These are phyloP conservation scores for Penicillium fuscoglaucum DNA, from an alignment of 2,329 filamentous ascomycete genomes.

Conservation along the genomic window DNA sequence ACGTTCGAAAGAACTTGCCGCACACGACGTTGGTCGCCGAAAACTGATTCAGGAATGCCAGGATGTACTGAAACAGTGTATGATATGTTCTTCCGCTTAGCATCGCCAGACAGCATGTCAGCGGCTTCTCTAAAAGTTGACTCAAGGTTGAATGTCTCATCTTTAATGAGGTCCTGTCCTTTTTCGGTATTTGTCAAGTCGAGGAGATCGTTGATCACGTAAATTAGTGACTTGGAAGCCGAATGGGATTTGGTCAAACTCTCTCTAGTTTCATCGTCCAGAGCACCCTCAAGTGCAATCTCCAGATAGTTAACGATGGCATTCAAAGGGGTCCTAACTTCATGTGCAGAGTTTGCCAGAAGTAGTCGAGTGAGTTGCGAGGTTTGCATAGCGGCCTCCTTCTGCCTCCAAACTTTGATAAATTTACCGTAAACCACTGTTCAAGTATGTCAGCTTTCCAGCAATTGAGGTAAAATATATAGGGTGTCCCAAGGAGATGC, in stretches of 20 bases:
- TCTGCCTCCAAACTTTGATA: conserved; percentile 90
- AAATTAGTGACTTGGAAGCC: conserved; percentile 87
- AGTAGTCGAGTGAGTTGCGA: conserved; percentile 77
- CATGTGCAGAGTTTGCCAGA: conserved; percentile 84
- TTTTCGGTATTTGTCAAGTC: conserved; percentile 88
- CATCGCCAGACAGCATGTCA: conserved; percentile 70
- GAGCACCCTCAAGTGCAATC: conserved; percentile 76
- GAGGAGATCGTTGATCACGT: conserved; percentile 88
- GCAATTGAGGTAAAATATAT: neutral
- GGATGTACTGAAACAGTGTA: conserved; percentile 69
- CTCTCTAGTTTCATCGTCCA: conserved; percentile 81
- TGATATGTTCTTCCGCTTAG: conserved; percentile 69
- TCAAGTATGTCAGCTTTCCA: neutral
- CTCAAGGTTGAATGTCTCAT: conserved; percentile 74
- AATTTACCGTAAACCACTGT: conserved; percentile 79
- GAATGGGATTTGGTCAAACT: conserved; percentile 83
- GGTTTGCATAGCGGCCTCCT: conserved; percentile 78
- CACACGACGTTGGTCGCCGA: conserved; percentile 78
- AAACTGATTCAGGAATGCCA: conserved; percentile 66
- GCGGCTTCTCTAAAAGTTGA: conserved; percentile 75
- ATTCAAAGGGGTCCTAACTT: conserved; percentile 86
- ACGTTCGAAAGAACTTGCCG: conserved; percentile 81
- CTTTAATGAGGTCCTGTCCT: conserved; percentile 73
- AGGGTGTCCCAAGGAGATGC: no score
- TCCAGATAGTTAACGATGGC: conserved; percentile 95